phyloP scores from a whole-genome alignment of 2,329 filamentous ascomycete genomes.

The Aspergillus fijiensis region DNA sequence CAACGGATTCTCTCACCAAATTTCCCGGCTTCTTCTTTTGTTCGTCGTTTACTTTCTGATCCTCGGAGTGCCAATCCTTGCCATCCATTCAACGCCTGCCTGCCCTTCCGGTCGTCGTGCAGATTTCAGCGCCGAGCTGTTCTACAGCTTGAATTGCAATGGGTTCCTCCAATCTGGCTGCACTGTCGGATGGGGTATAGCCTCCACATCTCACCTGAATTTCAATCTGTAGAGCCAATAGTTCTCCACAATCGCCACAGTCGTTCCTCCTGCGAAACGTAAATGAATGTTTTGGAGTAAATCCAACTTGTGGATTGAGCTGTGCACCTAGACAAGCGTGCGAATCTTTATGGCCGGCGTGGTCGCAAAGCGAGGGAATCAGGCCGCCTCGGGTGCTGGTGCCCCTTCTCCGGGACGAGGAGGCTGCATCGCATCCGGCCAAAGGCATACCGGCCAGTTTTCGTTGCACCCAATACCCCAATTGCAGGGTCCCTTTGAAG shows the following conservation, averaged over 20 bases:
- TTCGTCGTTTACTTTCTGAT: background rate
- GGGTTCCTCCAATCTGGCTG: background rate
- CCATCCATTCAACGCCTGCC: background rate
- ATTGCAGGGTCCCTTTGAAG: conserved; percentile 47
- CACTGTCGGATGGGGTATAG: background rate
- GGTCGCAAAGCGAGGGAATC: conserved; percentile 1
- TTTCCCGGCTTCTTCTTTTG: background rate
- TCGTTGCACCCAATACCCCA: conserved; percentile 44
- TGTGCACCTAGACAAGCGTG: background rate
- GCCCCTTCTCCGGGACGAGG: conserved; percentile 4
- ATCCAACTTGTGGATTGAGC: background rate
- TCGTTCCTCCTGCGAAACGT: background rate
- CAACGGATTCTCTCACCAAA: background rate
- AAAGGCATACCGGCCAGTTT: conserved; percentile 16
- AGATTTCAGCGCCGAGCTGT: background rate
- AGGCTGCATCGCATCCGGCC: background rate
- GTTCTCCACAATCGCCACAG: background rate
- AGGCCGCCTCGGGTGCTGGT: conserved; percentile 5
- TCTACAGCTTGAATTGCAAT: background rate
- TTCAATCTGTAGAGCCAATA: background rate
- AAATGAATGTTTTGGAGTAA: background rate
- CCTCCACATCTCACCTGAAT: background rate
- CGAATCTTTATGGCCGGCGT: conserved; percentile 12
- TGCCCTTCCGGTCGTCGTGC: background rate
- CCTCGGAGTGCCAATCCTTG: background rate